Evolutionary conservation across 306 rosid genomes (phyloP).

Genomic region (Benincasa hispida): DNA sequence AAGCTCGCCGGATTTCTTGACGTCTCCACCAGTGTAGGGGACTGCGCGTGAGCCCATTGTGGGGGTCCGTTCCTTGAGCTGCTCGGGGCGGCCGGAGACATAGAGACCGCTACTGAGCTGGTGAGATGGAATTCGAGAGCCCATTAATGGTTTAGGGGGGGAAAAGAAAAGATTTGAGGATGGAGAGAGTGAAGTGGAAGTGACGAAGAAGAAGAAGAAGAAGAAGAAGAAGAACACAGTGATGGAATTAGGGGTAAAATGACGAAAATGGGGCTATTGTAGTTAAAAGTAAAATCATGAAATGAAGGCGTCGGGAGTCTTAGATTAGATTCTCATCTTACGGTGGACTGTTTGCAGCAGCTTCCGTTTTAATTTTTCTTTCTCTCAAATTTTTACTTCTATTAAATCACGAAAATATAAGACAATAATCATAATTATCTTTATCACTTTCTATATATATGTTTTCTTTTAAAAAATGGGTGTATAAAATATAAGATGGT

Average conservation of each 20-base stretch:
- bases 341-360: too few species aligned
- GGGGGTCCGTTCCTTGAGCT: slow-evolving; percentile 61
- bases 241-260: slow-evolving; percentile 20
- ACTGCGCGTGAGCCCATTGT: slow-evolving; percentile 81
- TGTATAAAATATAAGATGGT: too few species aligned
- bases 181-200: slow-evolving; percentile 9
- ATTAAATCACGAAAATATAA: background rate
- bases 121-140: slow-evolving; percentile 73
- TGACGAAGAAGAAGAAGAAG: background rate
- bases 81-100: slow-evolving; percentile 86
- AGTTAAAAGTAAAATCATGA: too few species aligned
- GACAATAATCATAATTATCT: background rate
- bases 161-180: background rate
- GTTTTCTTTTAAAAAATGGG: too few species aligned
- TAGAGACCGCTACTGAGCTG: slow-evolving; percentile 85
- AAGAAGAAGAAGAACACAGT: slow-evolving; percentile 1
- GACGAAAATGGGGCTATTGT: slow-evolving; percentile 31
- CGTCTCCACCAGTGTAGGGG: slow-evolving; percentile 92
- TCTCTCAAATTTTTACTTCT: background rate
- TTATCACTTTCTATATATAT: background rate
- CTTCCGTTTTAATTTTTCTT: too few species aligned
- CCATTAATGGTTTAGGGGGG: slow-evolving; percentile 35
- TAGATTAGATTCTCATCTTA: too few species aligned
- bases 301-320: too few species aligned
- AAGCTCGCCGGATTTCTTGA: slow-evolving; percentile 87